Evolutionary conservation across 176 grass and related monocot genomes (phyloP).

Genomic region (Musa itinerans): DNA sequence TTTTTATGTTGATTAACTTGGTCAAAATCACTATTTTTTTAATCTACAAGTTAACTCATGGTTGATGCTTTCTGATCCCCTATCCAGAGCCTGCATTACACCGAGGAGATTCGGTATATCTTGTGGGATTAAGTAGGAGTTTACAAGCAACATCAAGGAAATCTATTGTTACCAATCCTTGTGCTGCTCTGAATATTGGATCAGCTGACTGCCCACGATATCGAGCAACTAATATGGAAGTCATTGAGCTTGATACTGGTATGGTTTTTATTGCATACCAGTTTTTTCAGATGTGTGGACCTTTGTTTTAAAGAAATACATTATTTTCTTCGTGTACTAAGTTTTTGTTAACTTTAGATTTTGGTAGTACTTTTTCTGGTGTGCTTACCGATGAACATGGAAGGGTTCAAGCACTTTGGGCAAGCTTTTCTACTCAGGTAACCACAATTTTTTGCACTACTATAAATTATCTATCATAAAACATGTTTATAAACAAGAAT

Average conservation of each 20-base stretch:
- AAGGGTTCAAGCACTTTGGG: slow-evolving; percentile 97
- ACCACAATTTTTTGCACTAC: not conserved
- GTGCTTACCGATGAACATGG: slow-evolving; percentile 95
- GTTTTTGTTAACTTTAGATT: slow-evolving; percentile 44
- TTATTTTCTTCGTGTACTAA: not conserved
- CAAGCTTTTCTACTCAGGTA: slow-evolving; percentile 99
- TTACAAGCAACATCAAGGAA: slow-evolving; percentile 98
- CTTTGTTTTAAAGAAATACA: not conserved
- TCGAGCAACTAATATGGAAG: slow-evolving; percentile 98
- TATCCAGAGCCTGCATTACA: slow-evolving; percentile 77
- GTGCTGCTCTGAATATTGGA: slow-evolving; percentile 96
- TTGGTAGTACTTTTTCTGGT: slow-evolving; percentile 94
- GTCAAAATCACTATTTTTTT: not conserved
- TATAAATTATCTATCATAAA: slow-evolving; percentile 7
- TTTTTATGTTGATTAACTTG: not conserved
- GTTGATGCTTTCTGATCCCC: slow-evolving; percentile 16
- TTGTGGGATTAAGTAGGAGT: slow-evolving; percentile 93
- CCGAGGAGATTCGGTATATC: slow-evolving; percentile 93
- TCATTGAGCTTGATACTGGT: slow-evolving; percentile 98
- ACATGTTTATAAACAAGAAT: slow-evolving; percentile 17
- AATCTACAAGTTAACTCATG: not conserved
- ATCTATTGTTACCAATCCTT: slow-evolving; percentile 97
- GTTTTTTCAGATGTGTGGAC: not conserved
- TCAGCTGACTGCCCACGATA: slow-evolving; percentile 91
- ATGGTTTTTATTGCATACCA: slow-evolving; percentile 2